These are phyloP conservation scores for Myxozyma vanderwaltii DNA, from an alignment of 805 yeast genomes.

Conservation along the genomic window DNA sequence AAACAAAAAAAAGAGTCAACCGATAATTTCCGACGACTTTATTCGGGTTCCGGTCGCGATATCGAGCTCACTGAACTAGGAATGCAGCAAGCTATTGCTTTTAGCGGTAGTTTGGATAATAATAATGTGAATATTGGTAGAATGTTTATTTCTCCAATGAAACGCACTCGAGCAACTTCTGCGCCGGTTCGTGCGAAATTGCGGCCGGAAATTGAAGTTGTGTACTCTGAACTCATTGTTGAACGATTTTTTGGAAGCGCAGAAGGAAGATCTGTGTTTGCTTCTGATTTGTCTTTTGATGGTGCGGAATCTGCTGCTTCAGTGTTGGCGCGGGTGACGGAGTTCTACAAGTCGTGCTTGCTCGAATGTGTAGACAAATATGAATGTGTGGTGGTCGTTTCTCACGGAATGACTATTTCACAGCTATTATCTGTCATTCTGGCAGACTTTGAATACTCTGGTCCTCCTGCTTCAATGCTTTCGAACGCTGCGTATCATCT, in stretches of 20 bases:
- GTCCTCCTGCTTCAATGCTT: conserved; percentile 8
- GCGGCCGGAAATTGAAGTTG: conserved; percentile 10
- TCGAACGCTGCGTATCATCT: conserved; percentile 22
- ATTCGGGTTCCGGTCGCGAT: conserved; percentile 30
- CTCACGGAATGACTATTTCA: conserved; percentile 19
- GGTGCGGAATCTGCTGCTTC: conserved; percentile 10
- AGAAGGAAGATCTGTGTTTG: conserved; percentile 19
- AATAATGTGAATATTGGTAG: neutral
- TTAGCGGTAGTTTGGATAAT: conserved; percentile 1
- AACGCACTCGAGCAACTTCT: conserved; percentile 24
- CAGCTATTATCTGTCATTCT: conserved; percentile 10
- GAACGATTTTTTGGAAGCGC: conserved; percentile 22
- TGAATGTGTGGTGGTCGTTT: conserved; percentile 17
- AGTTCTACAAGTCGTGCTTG: conserved; percentile 10
- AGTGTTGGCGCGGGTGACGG: conserved; percentile 5
- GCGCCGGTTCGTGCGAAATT: conserved; percentile 2
- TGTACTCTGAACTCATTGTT: conserved; percentile 12
- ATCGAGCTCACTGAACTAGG: conserved; percentile 27
- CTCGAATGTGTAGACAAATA: neutral
- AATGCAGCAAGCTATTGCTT: conserved; percentile 21
- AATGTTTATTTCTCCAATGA: conserved; percentile 18
- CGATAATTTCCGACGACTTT: conserved; percentile 22
- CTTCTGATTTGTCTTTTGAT: neutral
- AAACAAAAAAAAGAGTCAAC: conserved; percentile 16
- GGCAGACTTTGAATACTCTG: neutral